A percentile compares a stretch with the other conserved stretches of the same genome.
phyloP scores from a whole-genome alignment of 163 green algal species.

The Prototheca cutis region DNA sequence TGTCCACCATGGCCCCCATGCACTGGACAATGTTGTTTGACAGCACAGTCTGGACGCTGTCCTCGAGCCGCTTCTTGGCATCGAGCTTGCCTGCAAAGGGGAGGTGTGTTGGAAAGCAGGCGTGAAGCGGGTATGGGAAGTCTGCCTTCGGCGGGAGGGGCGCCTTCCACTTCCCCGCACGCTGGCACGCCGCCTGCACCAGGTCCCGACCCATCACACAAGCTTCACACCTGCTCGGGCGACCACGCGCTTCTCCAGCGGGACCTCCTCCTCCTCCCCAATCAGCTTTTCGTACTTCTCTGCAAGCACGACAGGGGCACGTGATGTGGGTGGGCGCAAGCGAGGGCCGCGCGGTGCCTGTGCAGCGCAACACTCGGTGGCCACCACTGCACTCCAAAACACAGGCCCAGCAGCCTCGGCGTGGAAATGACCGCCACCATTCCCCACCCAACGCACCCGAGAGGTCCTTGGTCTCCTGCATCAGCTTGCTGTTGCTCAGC shows the following conservation, averaged over 20 bases:
- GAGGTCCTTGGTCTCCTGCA: constrained; percentile 68
- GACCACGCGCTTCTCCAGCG: constrained; percentile 72
- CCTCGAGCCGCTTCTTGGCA: constrained; percentile 89
- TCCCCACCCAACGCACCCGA: constrained; percentile 61
- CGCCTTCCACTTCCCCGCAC: no score
- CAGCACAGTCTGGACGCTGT: constrained; percentile 70
- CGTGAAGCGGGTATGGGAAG: not conserved
- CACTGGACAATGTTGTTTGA: constrained; percentile 89
- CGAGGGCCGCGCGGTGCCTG: constrained; percentile 54
- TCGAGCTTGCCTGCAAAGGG: constrained; percentile 81
- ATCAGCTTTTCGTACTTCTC: constrained; percentile 50
- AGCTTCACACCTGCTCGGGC: constrained; percentile 86
- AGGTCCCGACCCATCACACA: no score
- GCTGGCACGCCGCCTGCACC: no score
- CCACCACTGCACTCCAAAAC: not conserved
- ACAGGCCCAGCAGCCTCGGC: not conserved
- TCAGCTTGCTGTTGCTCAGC: constrained; percentile 60
- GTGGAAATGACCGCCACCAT: constrained; percentile 7
- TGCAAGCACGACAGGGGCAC: constrained; percentile 48
- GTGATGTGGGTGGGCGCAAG: constrained; percentile 26
- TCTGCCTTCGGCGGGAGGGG: no score
- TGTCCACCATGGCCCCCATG: constrained; percentile 94
- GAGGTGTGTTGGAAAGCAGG: not conserved
- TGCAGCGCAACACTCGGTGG: constrained; percentile 40
- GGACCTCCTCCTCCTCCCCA: constrained; percentile 78